phyloP scores from a whole-genome alignment of 2,329 filamentous ascomycete genomes.

The Botrytis galanthina region DNA sequence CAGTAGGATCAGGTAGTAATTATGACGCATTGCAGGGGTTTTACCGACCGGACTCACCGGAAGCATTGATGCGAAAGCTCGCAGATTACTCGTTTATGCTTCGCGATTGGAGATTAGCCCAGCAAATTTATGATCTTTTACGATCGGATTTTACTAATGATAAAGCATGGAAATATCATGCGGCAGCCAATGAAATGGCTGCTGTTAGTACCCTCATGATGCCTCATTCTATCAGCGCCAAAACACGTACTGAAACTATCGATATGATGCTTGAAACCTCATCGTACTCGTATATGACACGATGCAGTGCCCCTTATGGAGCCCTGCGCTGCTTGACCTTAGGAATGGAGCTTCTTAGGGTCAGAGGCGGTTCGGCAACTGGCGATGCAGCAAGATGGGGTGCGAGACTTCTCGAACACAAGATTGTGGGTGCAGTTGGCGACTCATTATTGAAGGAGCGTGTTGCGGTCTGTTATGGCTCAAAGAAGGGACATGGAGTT shows the following conservation, averaged over 20 bases:
- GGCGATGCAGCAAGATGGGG: constrained; percentile 90
- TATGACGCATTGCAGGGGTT: constrained; percentile 78
- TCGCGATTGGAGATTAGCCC: constrained; percentile 88
- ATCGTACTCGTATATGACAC: constrained; percentile 86
- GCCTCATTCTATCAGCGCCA: constrained; percentile 68
- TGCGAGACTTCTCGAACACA: constrained; percentile 73
- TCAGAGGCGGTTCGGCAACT: constrained; percentile 74
- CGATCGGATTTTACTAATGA: constrained; percentile 88
- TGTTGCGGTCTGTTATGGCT: constrained; percentile 78
- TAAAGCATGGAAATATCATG: constrained; percentile 95
- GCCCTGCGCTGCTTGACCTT: constrained; percentile 75
- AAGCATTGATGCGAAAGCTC: constrained; percentile 88
- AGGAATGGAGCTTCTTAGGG: constrained; percentile 75
- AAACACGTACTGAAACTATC: constrained; percentile 74
- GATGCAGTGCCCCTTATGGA: constrained; percentile 76
- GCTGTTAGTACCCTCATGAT: constrained; percentile 79
- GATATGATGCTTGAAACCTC: constrained; percentile 87
- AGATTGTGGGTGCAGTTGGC: constrained; percentile 70
- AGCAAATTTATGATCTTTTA: constrained; percentile 88
- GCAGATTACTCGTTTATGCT: constrained; percentile 97
- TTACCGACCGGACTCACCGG: constrained; percentile 78
- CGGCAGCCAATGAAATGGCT: constrained; percentile 92
- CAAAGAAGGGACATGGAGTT: constrained; percentile 65
- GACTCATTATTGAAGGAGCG: constrained; percentile 84
- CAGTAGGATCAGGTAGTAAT: constrained; percentile 58